Base-by-base conservation (phyloP, 176 grass and related monocot species). In the Phoenix dactylifera region DNA sequence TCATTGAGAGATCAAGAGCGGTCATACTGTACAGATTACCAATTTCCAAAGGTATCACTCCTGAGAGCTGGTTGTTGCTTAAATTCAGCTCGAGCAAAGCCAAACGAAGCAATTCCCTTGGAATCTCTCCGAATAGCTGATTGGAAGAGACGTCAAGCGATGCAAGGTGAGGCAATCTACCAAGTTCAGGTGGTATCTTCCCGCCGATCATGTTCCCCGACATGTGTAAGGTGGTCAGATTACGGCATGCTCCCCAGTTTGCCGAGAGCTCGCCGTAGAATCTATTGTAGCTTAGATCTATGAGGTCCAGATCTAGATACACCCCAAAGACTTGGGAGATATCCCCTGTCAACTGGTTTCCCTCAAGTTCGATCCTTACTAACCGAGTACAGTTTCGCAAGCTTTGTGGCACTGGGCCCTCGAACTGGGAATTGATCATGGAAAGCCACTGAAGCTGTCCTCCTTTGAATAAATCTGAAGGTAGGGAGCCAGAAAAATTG, bases 151-250 rank as follows among this genome's bases (percentile, higher is more conserved):
- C 9, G 1, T 44, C 35, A 3, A 44, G 35, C 10, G 35, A 44
- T 44, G 35, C 35, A 10, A 44, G 9, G 9, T 3, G 35, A 44
- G 35, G 35, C 35, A 44, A 44, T 44, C 3, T 44, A 14, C 60
- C 60, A 63, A 49, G 16, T 16, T 49, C 60, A 49, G 60, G 10
- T 22, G 60, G 60, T 48, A 63, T 63, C 44, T 24, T n/a, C 7
- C n/a, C 60, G 15, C 14, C 15, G 17, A 63, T 18, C 18, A 12
- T n/a, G 60, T 63, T 63, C 7, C 20, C 44, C 2, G 55, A 6
- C 4, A 58, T 14, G 14, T 25, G 35, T 1, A 25, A 14, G 55
- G 19, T 26, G 19, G 6, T 26, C 55, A 58, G 16, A 22, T 58
- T 58, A 23, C 2, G 15, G 1, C 55, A 26, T 15, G 4, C 14